Base-by-base conservation (phyloP, 345 rosid species). In the Pistacia vera region DNA sequence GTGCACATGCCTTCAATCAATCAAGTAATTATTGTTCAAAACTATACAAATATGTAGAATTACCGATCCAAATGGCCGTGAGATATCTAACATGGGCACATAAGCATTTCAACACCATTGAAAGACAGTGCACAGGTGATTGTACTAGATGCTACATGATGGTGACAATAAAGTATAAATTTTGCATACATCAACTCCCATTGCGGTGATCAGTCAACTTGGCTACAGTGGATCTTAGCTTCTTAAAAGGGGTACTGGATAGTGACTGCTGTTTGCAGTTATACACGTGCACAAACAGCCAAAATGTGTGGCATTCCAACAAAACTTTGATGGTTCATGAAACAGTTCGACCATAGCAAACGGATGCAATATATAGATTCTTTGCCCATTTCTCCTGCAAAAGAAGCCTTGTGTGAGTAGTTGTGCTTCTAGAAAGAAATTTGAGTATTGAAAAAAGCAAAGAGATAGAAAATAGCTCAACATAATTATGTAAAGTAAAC, bases 261-360 rank as follows among this genome's bases (percentile, higher is more conserved):
- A 35, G 51, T 55, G 57, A 80, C 57, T n/a, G 76, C 46, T 65
- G 25, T 67, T 72, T 68, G 67, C 72, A 60, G 73, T 65, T 72
- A 65, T 80, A 62, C 56, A 75, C 28, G 68, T 51, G 81, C 33
- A 77, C 4, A 67, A 68, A 67, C 63, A 68, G 56, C 67, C 72
- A 68, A 81, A 72, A 66, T 73, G 58, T 73, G 71, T n/a, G 54
- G 81, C 72, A 82, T 73, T 85, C 76, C 75, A 78, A 71, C 68
- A 76, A 76, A 81, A 83, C 68, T 83, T 78, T 49, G 77, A 81
- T 51, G 36, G 81, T 79, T 95, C 91, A 96, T 66, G 99, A 96
- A 67, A 93, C 99, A 73, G 99, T 96, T 77, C 99, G 91, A 80
- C 99, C 99, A 79, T 90, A 91, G 86, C 99, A 96, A 62, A 96